phyloP scores from a whole-genome alignment of 2,329 filamentous ascomycete species.

The Neophaeococcomyces aloes region DNA sequence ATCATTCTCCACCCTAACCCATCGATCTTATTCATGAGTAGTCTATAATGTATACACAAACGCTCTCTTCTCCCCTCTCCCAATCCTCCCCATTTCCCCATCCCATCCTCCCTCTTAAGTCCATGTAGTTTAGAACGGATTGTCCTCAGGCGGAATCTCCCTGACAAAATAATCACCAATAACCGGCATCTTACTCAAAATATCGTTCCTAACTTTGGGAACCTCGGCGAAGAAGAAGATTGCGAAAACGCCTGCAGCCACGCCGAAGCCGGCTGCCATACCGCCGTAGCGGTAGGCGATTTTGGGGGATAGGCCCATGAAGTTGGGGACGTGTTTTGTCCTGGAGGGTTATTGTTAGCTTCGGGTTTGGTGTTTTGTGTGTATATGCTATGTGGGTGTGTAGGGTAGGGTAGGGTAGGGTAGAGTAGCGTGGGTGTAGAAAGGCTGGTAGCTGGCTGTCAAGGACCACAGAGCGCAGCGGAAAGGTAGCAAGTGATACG shows the following conservation, averaged over 20 bases:
- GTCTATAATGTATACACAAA: slow-evolving; percentile 2
- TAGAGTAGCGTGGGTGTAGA: slow-evolving; percentile 36
- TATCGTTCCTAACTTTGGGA: slow-evolving; percentile 51
- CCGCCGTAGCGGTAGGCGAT: slow-evolving; percentile 28
- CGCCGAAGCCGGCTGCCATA: slow-evolving; percentile 47
- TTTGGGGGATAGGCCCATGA: slow-evolving; percentile 17
- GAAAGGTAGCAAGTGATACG: too few relatives aligned
- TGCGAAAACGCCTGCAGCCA: slow-evolving; percentile 47
- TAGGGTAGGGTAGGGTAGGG: background rate
- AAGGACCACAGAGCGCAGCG: too few relatives aligned
- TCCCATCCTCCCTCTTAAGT: background rate
- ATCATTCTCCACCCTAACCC: too few relatives aligned
- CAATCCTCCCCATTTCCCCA: background rate
- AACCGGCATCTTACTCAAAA: slow-evolving; percentile 50
- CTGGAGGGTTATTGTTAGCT: slow-evolving; percentile 1
- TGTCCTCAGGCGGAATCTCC: slow-evolving; percentile 53
- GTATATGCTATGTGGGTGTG: background rate
- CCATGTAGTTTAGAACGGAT: slow-evolving; percentile 26
- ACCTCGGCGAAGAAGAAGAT: slow-evolving; percentile 57
- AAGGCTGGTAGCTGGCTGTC: too few relatives aligned
- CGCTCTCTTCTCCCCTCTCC: background rate
- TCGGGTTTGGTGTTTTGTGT: slow-evolving; percentile 8
- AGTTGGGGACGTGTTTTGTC: slow-evolving; percentile 18
- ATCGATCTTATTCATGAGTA: too few relatives aligned
- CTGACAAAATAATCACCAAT: slow-evolving; percentile 47